Percentiles rank a stretch among this genome's conserved stretches.
These are phyloP conservation scores for Cryphonectria carpinicola DNA, from an alignment of 2,329 filamentous ascomycete species.

Conservation along the genomic window DNA sequence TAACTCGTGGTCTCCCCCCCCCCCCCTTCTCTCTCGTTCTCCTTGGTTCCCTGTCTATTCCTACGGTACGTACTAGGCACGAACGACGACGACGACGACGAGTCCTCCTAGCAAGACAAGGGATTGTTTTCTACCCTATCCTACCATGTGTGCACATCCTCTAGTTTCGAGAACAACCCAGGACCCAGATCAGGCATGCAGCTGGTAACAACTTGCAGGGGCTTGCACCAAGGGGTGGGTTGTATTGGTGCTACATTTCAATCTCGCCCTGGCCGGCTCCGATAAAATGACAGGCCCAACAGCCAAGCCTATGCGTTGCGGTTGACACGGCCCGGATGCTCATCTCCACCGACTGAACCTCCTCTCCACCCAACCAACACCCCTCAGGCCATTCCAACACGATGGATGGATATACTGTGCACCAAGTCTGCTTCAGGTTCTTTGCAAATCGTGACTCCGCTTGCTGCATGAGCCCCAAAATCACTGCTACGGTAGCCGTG, in stretches of 20 bases:
- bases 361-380: not conserved
- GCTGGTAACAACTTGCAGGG: not conserved
- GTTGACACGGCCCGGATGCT: not conserved
- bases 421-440: not conserved
- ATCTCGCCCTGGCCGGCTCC: not conserved
- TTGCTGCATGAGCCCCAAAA: not conserved
- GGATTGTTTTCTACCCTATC: not conserved
- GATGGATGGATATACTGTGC: not conserved
- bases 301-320: not conserved
- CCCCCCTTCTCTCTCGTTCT: not conserved
- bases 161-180: not conserved
- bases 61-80: too few species aligned
- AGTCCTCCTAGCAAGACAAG: not conserved
- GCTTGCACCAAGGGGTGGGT: not conserved
- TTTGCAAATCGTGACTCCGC: not conserved
- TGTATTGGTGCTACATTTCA: constrained; percentile 4
- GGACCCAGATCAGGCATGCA: not conserved
- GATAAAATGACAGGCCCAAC: not conserved
- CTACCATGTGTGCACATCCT: not conserved
- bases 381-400: not conserved
- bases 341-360: not conserved
- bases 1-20: not conserved
- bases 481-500: not conserved
- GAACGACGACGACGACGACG: not conserved
- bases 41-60: not conserved